Base-by-base conservation (phyloP, 768 basidiomycete species). In the Rhodotorula paludigena region DNA sequence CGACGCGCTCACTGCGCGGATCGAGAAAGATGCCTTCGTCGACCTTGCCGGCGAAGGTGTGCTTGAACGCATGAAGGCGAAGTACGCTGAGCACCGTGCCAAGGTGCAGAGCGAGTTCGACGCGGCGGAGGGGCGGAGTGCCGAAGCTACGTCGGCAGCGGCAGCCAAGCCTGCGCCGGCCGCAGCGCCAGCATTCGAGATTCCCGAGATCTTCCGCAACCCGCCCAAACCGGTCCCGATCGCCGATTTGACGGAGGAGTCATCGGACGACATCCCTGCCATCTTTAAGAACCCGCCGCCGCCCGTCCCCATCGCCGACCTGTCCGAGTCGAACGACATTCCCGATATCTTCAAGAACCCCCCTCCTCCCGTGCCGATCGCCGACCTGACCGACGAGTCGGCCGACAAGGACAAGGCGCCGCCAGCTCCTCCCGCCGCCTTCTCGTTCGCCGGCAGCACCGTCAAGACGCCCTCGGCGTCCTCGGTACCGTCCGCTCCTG, bases 11-110 rank as follows among this genome's bases (percentile, higher is more conserved):
- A 10, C 45, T 12, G 55, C 55, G 16, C 45, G 42, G 38, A 21
- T 72, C 60, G 71, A 68, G 18, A 59, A 59, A 38, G 64, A 72
- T n/a, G 53, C 64, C 1, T 72, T 72, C 39, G 55, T 52, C 35
- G 57, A 72, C 54, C 67, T 72, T 2, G n/a, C 62, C 0, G 42
- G 28, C 1, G 57, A 41, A 3, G 36, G 36, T 11, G 54, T 18
- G 15, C 38, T 65, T 54, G 61, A 51, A 25, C 52, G 56, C 44
- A 36, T 66, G 35, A 47, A 53, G 60, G 33, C 25, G 20, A 57
- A 62, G 53, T 72, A 72, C 45, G 44, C 33, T 8, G 60, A 64
- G 47, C 66, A 72, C 60, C 35, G 66, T 33, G 12, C 32, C 23
- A 59, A 60, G 57, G 44, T 65, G 30, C 52, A 64, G 56, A 35